Evolutionary conservation across 208 protist genomes (phyloP).

Genomic region (Leishmania major): DNA sequence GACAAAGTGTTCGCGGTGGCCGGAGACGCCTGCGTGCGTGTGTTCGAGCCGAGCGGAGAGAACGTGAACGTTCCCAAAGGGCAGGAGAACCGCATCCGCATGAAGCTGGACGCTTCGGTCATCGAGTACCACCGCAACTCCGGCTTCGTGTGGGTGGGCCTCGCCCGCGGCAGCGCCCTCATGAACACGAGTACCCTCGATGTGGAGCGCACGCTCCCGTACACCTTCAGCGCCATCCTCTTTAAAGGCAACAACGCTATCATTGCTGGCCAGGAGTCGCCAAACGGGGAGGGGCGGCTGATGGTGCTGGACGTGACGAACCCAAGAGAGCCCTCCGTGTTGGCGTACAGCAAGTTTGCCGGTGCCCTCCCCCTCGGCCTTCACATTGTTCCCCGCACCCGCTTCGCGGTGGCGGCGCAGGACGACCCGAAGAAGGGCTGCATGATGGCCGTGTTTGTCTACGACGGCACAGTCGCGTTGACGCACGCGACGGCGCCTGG

Average conservation of each 20-base stretch:
- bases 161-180: conserved; percentile 51
- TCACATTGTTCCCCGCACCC: conserved; percentile 55
- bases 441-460: conserved; percentile 75
- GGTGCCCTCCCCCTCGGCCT: conserved; percentile 54
- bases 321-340: conserved; percentile 48
- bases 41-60: conserved; percentile 78
- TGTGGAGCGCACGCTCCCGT: conserved; percentile 38
- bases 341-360: conserved; percentile 52
- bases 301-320: conserved; percentile 74
- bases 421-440: conserved; percentile 45
- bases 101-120: conserved; percentile 67
- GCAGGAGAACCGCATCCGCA: conserved; percentile 63
- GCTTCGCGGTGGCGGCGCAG: conserved; percentile 68
- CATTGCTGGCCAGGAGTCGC: conserved; percentile 55
- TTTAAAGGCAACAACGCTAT: conserved; percentile 78
- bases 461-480: conserved; percentile 53
- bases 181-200: conserved; percentile 71
- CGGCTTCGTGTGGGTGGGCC: conserved; percentile 70
- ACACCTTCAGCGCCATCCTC: conserved; percentile 57
- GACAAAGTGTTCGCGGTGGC: conserved; percentile 81
- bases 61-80: conserved; percentile 54
- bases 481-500: conserved; percentile 7
- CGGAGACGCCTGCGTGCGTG: conserved; percentile 79
- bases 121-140: conserved; percentile 69
- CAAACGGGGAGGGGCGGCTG: conserved; percentile 47